Percentiles rank a stretch among this genome's conserved stretches.
These are phyloP conservation scores for Quercus robur DNA, from an alignment of 306 rosid species.

Conservation along the genomic window DNA sequence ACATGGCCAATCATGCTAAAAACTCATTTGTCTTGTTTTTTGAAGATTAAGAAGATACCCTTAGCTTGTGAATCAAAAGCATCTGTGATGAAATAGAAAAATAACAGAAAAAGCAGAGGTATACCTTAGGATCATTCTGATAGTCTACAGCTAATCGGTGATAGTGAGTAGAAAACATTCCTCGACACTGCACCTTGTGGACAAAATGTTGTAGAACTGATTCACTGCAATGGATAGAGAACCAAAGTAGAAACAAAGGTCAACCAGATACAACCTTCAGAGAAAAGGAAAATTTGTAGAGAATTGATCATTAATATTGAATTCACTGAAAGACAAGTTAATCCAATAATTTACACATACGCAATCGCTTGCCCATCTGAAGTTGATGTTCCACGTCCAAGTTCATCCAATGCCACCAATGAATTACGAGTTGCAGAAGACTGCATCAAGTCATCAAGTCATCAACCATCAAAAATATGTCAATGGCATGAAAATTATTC, in stretches of 20 bases:
- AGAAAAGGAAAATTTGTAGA: background rate
- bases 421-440: conserved; percentile 81
- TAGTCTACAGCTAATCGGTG: conserved; percentile 74
- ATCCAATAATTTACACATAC: conserved; percentile 40
- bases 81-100: background rate
- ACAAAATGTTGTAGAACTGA: conserved; percentile 88
- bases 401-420: conserved; percentile 87
- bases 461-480: conserved; percentile 20
- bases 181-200: conserved; percentile 74
- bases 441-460: conserved; percentile 30
- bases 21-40: no score
- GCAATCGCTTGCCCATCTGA: conserved; percentile 99
- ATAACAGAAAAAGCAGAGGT: background rate
- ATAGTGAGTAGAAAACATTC: conserved; percentile 90
- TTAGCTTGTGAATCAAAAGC: no score
- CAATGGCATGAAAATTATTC: background rate
- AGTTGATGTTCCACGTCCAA: conserved; percentile 98
- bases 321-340: conserved; percentile 5
- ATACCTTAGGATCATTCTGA: conserved; percentile 64
- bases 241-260: conserved; percentile 15
- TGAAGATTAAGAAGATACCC: no score
- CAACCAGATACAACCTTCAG: background rate
- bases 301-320: conserved; percentile 5
- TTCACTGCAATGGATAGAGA: conserved; percentile 49
- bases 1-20: background rate